Evolutionary conservation across 768 basidiomycete species (phyloP).

Genomic region (Termitomyces titanicus): DNA sequence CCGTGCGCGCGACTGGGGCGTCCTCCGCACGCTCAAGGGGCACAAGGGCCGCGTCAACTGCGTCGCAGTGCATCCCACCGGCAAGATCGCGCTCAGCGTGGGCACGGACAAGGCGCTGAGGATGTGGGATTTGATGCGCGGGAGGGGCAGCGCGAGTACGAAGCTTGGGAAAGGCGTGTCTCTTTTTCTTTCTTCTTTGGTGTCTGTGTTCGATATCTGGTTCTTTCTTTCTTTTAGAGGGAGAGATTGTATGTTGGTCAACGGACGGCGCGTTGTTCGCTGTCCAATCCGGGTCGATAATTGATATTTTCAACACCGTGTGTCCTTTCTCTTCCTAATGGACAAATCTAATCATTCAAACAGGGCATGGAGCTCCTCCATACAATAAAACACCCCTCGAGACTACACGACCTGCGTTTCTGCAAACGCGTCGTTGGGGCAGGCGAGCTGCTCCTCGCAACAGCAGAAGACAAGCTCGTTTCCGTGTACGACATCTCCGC

Average conservation of each 20-base stretch:
- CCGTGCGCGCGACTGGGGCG: slow-evolving; percentile 92
- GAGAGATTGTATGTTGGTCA: slow-evolving; percentile 90
- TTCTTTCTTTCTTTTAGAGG: slow-evolving; percentile 49
- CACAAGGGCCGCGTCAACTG: slow-evolving; percentile 93
- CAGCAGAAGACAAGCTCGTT: slow-evolving; percentile 87
- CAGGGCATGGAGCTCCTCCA: slow-evolving; percentile 80
- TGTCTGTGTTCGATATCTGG: too few relatives aligned
- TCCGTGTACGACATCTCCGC: slow-evolving; percentile 69
- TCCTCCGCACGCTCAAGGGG: slow-evolving; percentile 85
- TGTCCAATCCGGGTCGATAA: slow-evolving; percentile 69
- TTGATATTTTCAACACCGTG: slow-evolving; percentile 86
- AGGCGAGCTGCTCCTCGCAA: slow-evolving; percentile 67
- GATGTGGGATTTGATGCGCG: slow-evolving; percentile 99
- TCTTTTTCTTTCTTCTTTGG: too few relatives aligned
- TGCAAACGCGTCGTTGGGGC: slow-evolving; percentile 51
- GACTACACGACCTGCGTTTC: slow-evolving; percentile 60
- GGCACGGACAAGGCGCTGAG: slow-evolving; percentile 86
- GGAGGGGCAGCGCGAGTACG: slow-evolving; percentile 83
- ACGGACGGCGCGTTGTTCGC: slow-evolving; percentile 72
- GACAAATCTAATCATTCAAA: not conserved
- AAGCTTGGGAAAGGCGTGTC: slow-evolving; percentile 86
- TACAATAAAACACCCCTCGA: slow-evolving; percentile 71
- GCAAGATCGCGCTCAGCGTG: slow-evolving; percentile 87
- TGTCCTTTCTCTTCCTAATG: not conserved
- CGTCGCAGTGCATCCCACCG: slow-evolving; percentile 89